Conservation (phyloP, 805 yeast species). For the Pichia cabralensis region DNA sequence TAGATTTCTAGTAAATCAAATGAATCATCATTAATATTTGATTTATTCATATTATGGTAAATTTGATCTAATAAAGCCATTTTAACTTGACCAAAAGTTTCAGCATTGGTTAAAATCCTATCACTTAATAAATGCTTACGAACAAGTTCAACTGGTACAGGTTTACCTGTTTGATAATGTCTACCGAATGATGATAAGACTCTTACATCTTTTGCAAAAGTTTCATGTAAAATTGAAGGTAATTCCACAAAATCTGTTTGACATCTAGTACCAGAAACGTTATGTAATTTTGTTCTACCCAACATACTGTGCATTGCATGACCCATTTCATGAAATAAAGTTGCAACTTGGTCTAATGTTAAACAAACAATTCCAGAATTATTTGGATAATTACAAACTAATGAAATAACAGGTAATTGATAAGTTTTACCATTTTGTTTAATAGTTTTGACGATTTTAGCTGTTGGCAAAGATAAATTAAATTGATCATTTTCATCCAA, state of each 20-base stretch:
- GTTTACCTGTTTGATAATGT: conserved; percentile 59
- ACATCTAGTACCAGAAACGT: conserved; percentile 90
- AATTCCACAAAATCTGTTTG: conserved; percentile 94
- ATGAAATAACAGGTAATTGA: conserved; percentile 84
- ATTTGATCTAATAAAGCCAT: conserved; percentile 85
- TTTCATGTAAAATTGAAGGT: conserved; percentile 95
- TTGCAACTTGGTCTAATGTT: conserved; percentile 74
- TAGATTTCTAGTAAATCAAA: conserved; percentile 55
- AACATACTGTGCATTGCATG: conserved; percentile 98
- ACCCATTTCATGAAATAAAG: conserved; percentile 97
- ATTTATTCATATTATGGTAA: conserved; percentile 44
- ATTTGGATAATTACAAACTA: conserved; percentile 70
- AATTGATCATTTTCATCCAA: conserved; percentile 29
- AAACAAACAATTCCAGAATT: conserved; percentile 36
- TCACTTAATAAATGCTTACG: conserved; percentile 41
- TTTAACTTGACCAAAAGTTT: conserved; percentile 76
- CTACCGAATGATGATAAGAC: conserved; percentile 66
- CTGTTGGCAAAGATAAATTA: conserved; percentile 23
- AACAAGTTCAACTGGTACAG: conserved; percentile 36
- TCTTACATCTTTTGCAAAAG: conserved; percentile 72
- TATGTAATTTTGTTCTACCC: conserved; percentile 83
- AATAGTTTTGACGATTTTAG: conserved; percentile 21
- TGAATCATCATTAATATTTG: conserved; percentile 21
- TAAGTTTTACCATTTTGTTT: conserved; percentile 38
- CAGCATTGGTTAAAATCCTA: conserved; percentile 52